Percentiles rank a stretch among this genome's conserved stretches.
Evolutionary conservation across 305 asterid species (phyloP).

Genomic region (Fraxinus platypoda): DNA sequence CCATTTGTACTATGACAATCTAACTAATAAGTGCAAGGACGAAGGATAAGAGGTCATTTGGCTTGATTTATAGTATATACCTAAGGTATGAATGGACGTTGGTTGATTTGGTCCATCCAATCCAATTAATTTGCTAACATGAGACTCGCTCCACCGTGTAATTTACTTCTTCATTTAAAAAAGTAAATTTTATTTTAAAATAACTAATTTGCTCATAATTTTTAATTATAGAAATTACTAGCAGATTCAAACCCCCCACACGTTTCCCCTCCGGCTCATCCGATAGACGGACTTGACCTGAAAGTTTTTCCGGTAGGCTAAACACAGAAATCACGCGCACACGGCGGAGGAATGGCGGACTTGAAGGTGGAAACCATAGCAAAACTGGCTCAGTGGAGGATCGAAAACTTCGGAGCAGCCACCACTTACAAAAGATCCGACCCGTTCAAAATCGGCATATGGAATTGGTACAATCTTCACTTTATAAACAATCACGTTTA

Average conservation of each 20-base stretch:
- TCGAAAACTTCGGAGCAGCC: constrained; percentile 71
- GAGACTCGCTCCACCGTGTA: too few relatives aligned
- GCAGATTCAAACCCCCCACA: neutral
- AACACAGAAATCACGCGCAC: neutral
- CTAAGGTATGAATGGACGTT: too few relatives aligned
- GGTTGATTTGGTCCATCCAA: too few relatives aligned
- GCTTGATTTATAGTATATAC: too few relatives aligned
- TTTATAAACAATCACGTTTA: neutral
- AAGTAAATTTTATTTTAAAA: neutral
- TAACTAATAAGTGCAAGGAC: neutral
- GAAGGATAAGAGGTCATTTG: neutral
- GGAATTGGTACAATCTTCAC: constrained; percentile 64
- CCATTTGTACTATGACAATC: neutral
- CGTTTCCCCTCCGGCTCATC: neutral
- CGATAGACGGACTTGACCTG: neutral
- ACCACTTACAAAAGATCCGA: constrained; percentile 80
- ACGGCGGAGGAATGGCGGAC: constrained; percentile 42
- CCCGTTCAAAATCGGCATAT: constrained; percentile 84
- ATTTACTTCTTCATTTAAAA: too few relatives aligned
- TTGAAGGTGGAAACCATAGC: constrained; percentile 83
- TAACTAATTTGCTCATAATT: too few relatives aligned
- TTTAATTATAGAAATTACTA: too few relatives aligned
- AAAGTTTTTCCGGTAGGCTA: neutral
- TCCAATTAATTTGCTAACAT: too few relatives aligned
- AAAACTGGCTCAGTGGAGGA: constrained; percentile 93